Conservation (phyloP, 768 basidiomycete species). For the Hericium alpestre region DNA sequence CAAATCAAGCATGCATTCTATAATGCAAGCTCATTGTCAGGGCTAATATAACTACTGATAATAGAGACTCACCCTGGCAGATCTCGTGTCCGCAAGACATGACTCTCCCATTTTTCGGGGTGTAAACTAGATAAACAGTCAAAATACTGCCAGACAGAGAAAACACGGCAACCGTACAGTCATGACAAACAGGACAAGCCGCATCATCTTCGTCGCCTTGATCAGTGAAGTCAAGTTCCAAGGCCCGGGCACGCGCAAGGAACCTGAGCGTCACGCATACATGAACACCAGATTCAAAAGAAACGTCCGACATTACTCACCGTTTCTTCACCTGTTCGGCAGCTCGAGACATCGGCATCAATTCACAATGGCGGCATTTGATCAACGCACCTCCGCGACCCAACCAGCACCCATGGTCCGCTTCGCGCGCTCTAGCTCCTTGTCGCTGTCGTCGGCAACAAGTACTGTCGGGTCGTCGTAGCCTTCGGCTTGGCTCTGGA, state of each 20-base stretch:
- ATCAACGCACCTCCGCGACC: conserved; percentile 17
- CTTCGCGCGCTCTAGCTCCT: conserved; percentile 45
- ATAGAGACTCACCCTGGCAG: conserved; percentile 36
- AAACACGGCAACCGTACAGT: conserved; percentile 29
- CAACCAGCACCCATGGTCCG: conserved; percentile 35
- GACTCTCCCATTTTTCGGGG: conserved; percentile 42
- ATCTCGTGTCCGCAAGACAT: conserved; percentile 58
- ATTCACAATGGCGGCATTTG: not conserved
- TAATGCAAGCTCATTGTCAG: not conserved
- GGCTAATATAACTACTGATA: too few species aligned
- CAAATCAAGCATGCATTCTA: conserved; percentile 49
- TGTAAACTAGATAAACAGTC: conserved; percentile 22
- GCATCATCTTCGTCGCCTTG: conserved; percentile 37
- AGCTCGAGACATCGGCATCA: not conserved
- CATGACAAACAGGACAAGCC: conserved; percentile 58
- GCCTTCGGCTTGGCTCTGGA: conserved; percentile 31
- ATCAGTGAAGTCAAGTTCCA: conserved; percentile 37
- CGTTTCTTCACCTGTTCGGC: not conserved
- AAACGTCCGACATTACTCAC: not conserved
- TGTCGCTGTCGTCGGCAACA: conserved; percentile 37
- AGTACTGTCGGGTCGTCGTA: conserved; percentile 42
- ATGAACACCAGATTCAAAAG: not conserved
- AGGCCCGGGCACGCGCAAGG: conserved; percentile 35
- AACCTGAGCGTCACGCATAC: conserved; percentile 34
- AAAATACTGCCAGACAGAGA: too few species aligned